Conservation (phyloP, 345 rosid species). For the Anastatica hierochuntica region DNA sequence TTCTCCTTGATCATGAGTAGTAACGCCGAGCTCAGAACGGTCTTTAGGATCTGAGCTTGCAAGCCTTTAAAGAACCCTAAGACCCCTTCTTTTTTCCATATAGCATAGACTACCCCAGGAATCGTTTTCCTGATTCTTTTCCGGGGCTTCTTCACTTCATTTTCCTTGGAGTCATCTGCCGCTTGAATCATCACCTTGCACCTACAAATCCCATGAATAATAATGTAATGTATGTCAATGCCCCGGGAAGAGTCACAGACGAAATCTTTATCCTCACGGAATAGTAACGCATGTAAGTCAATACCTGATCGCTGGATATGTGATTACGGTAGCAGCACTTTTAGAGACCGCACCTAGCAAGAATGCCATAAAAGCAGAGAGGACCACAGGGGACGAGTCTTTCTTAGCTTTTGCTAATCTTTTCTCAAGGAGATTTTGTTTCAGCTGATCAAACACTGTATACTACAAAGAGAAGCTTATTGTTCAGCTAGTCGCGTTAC, state of each 20-base stretch:
- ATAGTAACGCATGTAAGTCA: too few relatives aligned
- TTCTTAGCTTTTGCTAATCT: constrained; percentile 24
- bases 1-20: constrained; percentile 93
- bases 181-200: constrained; percentile 92
- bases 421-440: constrained; percentile 47
- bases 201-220: too few relatives aligned
- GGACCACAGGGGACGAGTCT: constrained; percentile 41
- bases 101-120: constrained; percentile 39
- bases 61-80: constrained; percentile 80
- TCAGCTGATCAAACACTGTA: constrained; percentile 91
- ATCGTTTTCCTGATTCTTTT: constrained; percentile 38
- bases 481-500: constrained; percentile 19
- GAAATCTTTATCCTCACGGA: too few relatives aligned
- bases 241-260: too few relatives aligned
- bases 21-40: constrained; percentile 89
- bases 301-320: constrained; percentile 97
- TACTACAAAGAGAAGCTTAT: constrained; percentile 35
- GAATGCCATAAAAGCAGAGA: constrained; percentile 82
- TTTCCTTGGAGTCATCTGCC: constrained; percentile 43
- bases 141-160: constrained; percentile 25
- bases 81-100: constrained; percentile 74
- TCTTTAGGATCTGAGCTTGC: constrained; percentile 86
- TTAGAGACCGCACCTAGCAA: constrained; percentile 80
- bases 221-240: too few relatives aligned
- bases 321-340: constrained; percentile 65